Evolutionary conservation across 2,329 filamentous ascomycete genomes (phyloP).

Genomic region (Biscogniauxia sp.): DNA sequence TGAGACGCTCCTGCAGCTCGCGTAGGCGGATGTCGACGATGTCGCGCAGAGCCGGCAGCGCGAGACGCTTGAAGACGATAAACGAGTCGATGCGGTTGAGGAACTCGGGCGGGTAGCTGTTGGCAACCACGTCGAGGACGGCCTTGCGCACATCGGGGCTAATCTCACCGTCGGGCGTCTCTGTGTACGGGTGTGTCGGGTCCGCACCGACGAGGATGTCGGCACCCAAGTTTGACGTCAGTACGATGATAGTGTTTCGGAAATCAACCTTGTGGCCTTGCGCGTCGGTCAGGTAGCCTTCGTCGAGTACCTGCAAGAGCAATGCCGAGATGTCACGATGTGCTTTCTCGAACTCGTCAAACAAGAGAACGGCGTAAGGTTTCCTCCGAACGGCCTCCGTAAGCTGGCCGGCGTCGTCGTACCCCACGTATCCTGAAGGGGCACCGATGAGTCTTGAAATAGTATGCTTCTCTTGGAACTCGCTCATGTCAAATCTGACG

Average conservation of each 20-base stretch:
- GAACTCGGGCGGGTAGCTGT: constrained; percentile 83
- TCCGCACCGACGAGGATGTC: constrained; percentile 82
- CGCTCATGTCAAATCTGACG: constrained; percentile 94
- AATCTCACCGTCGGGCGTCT: constrained; percentile 65
- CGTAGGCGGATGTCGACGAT: constrained; percentile 90
- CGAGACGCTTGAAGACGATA: constrained; percentile 90
- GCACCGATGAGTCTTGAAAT: constrained; percentile 89
- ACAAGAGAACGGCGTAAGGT: constrained; percentile 89
- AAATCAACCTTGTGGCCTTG: constrained; percentile 98
- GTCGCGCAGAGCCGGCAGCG: constrained; percentile 73
- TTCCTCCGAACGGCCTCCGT: constrained; percentile 94
- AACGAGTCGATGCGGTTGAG: constrained; percentile 96
- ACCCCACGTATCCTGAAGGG: constrained; percentile 92
- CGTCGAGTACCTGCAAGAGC: constrained; percentile 90
- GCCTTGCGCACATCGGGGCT: constrained; percentile 70
- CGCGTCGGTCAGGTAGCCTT: constrained; percentile 91
- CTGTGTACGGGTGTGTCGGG: constrained; percentile 60
- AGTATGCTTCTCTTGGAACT: constrained; percentile 97
- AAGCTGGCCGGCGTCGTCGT: constrained; percentile 93
- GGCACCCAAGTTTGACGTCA: constrained; percentile 93
- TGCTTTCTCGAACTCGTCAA: constrained; percentile 98
- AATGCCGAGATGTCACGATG: constrained; percentile 92
- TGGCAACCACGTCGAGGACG: constrained; percentile 84
- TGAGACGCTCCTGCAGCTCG: constrained; percentile 79
- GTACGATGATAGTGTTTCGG: constrained; percentile 91